These are phyloP conservation scores for Psophocarpus tetragonolobus DNA, from an alignment of 306 rosid species.

Conservation along the genomic window DNA sequence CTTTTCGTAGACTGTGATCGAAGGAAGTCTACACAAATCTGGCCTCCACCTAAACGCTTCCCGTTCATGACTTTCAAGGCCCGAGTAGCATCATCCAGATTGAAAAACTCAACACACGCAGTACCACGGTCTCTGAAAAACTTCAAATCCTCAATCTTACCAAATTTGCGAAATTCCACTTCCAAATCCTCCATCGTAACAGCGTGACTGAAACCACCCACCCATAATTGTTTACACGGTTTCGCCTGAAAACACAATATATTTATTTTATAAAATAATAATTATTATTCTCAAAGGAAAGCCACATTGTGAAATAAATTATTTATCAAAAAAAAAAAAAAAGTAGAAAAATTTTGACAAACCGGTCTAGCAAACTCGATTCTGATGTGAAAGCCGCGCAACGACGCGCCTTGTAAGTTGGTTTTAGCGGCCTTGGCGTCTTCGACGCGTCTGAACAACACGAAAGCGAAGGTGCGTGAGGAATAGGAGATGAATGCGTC, in stretches of 20 bases:
- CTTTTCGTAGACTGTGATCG: constrained; percentile 64
- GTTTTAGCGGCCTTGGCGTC: constrained; percentile 82
- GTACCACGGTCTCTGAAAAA: constrained; percentile 67
- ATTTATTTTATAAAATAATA: background rate
- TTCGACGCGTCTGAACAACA: constrained; percentile 60
- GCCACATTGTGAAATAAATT: background rate
- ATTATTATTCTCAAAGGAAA: background rate
- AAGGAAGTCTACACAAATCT: constrained; percentile 74
- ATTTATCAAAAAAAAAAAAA: no score
- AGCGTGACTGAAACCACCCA: constrained; percentile 68
- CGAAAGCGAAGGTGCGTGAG: constrained; percentile 53
- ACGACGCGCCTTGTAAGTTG: constrained; percentile 55
- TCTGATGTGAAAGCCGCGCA: constrained; percentile 58
- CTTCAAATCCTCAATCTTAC: constrained; percentile 65
- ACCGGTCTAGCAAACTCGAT: constrained; percentile 95
- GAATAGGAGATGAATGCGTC: constrained; percentile 72
- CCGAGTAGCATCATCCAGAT: constrained; percentile 70
- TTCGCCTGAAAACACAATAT: constrained; percentile 54
- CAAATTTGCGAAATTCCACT: constrained; percentile 67
- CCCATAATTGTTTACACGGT: constrained; percentile 74
- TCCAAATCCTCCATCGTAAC: constrained; percentile 67
- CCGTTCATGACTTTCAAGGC: constrained; percentile 78
- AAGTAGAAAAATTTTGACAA: constrained; percentile 34
- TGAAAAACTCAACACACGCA: constrained; percentile 68
- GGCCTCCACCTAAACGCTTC: constrained; percentile 69